These are phyloP conservation scores for Zoysia japonica DNA, from an alignment of 176 grass and related monocot species.

Conservation along the genomic window DNA sequence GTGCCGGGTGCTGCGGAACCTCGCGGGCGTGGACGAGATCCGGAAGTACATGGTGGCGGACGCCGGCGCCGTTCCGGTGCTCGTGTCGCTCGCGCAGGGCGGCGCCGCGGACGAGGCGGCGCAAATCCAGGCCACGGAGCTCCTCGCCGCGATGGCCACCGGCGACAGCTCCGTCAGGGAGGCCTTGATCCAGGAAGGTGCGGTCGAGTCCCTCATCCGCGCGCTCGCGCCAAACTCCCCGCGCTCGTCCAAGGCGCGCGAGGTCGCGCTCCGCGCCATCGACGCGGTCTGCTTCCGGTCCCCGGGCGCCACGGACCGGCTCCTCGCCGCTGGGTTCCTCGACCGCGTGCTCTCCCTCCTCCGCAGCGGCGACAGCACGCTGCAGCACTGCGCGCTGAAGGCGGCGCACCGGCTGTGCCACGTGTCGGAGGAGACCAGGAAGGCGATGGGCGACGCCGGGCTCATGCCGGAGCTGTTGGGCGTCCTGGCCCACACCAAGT, in stretches of 20 bases:
- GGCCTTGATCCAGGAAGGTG: conserved; percentile 34
- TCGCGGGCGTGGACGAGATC: conserved; percentile 74
- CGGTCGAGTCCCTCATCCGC: conserved; percentile 52
- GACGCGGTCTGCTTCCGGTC: conserved; percentile 61
- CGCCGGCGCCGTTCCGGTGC: conserved; percentile 52
- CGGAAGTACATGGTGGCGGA: conserved; percentile 73
- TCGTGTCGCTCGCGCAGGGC: conserved; percentile 42
- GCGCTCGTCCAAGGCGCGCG: conserved; percentile 66
- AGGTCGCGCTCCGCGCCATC: conserved; percentile 63
- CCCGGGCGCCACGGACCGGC: conserved; percentile 26
- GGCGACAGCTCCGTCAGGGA: conserved; percentile 37
- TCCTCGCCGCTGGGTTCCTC: conserved; percentile 64
- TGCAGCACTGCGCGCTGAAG: conserved; percentile 70
- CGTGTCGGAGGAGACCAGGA: conserved; percentile 64
- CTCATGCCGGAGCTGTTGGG: conserved; percentile 82
- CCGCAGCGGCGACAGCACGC: conserved; percentile 48
- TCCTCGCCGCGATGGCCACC: conserved; percentile 52
- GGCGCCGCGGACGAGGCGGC: conserved; percentile 31
- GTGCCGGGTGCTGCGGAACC: conserved; percentile 70
- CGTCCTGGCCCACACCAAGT: conserved; percentile 53
- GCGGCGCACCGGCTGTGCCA: conserved; percentile 55
- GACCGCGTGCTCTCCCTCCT: conserved; percentile 59
- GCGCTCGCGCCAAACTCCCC: conserved; percentile 47
- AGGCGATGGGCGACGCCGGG: conserved; percentile 73
- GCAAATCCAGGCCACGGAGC: conserved; percentile 70